A percentile compares a stretch with the other conserved stretches of the same genome.
phyloP scores from a whole-genome alignment of 2,329 filamentous ascomycete species.

The Lasiodiplodia theobromae region DNA sequence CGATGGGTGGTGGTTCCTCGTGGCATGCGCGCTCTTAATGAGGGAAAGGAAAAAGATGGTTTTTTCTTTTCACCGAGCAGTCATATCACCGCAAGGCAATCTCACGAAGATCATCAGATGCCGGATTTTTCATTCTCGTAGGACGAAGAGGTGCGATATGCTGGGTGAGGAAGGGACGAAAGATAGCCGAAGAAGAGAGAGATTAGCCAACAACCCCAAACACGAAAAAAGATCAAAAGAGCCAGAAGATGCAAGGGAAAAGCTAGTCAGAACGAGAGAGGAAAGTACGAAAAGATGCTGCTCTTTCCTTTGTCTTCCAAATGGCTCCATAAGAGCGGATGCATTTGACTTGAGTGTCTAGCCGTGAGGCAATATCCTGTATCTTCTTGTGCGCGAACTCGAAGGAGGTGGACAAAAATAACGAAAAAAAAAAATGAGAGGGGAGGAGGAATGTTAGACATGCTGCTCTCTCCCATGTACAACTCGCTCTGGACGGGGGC shows the following conservation, averaged over 20 bases:
- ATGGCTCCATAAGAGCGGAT: not conserved
- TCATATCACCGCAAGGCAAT: not conserved
- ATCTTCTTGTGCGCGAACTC: not conserved
- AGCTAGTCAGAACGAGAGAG: not conserved
- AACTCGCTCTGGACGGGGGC: not conserved
- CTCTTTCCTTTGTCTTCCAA: not conserved
- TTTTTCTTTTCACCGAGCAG: not conserved
- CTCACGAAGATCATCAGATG: not conserved
- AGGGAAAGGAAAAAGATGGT: not conserved
- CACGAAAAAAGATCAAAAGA: not conserved
- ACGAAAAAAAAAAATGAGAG: not conserved
- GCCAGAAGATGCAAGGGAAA: not conserved
- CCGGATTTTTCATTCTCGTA: not conserved
- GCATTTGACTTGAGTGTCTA: not conserved
- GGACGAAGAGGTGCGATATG: not conserved
- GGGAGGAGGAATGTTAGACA: not conserved
- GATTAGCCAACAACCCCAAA: not conserved
- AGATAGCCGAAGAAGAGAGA: not conserved
- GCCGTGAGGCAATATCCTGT: conserved; percentile 21
- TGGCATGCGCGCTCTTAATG: not conserved
- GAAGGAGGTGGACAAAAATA: not conserved
- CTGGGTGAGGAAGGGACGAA: not conserved
- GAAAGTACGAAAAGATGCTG: not conserved
- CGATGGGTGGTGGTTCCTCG: not conserved
- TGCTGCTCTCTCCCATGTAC: not conserved